Evolutionary conservation across 371 early-diverging fungal genomes (phyloP).

Genomic region (Mucor circinelloides): DNA sequence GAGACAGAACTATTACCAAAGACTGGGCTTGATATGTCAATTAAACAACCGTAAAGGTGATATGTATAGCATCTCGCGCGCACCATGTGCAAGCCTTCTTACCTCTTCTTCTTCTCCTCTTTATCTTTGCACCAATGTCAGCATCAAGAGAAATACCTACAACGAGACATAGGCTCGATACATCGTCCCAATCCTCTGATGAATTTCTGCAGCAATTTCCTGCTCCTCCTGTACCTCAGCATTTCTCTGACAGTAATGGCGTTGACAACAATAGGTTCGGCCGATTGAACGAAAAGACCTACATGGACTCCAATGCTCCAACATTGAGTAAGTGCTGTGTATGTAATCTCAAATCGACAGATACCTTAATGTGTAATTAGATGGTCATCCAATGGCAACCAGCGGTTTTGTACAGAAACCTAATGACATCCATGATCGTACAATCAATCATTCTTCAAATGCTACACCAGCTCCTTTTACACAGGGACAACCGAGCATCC

Average conservation of each 20-base stretch:
- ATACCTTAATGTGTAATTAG: background rate
- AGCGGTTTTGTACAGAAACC: background rate
- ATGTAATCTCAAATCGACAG: background rate
- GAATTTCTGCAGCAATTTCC: background rate
- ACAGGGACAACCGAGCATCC: background rate
- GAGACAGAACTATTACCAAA: background rate
- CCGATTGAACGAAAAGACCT: background rate
- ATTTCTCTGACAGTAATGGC: background rate
- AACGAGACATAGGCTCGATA: background rate
- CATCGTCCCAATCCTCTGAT: background rate
- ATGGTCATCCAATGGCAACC: no score
- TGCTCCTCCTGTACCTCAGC: background rate
- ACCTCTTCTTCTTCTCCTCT: background rate
- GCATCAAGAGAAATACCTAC: background rate
- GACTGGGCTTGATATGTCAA: background rate
- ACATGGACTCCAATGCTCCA: background rate
- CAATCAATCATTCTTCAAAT: background rate
- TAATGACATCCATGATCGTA: background rate
- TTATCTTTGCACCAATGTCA: background rate
- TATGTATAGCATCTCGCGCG: background rate
- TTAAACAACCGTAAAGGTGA: background rate
- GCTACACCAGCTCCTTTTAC: background rate
- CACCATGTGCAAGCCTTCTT: background rate
- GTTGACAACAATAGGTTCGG: background rate
- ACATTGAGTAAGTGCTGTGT: background rate